Evolutionary conservation across 2,329 filamentous ascomycete species (phyloP), one percentile per base, ranked within the genome.

Genomic region (Fusarium paranaense): DNA sequence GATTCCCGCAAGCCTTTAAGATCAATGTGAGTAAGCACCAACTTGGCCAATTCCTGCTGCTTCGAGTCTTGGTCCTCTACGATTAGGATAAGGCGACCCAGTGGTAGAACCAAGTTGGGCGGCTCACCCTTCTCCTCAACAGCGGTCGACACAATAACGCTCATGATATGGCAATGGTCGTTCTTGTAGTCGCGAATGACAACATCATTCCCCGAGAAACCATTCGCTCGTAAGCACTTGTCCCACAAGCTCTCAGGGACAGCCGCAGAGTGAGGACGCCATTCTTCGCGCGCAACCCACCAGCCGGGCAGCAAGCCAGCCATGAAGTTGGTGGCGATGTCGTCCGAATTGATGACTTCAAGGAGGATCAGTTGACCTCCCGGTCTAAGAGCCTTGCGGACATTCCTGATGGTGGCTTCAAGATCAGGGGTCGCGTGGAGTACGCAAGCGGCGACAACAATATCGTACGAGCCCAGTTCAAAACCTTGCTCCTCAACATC

Each of bases 381-480:
- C 0, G 77, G 73, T 42, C 78, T 81, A 1, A 83, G 62, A 0
- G 82, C 72, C 1, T 58, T 45, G 0, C 67, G 66, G 1, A 72
- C 35, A 52, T 77, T 70, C 18, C 52, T 14, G 47, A 78, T 63
- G 0, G 78, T 79, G n/a, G 64, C 62, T 7, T 75, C 60, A 11
- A 82, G 66, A 2, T 71, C 72, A 18, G 52, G 68, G 0, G 81
- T 80, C 0, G 79, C 78, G 81, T 68, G 82, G 0, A 87, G 71
- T 1, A 83, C 81, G 18, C 80, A 76, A 4, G 79, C 78, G 0
- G 81, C 83, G 20, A 86, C 70, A 11, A 86, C 63, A 7, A 86
- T 11, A 47, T 86, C 84, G 65, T 81, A 85, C 0, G 76, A 69
- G 1, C 67, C 35, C 6, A 20, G 18, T 1, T 58, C 20, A 38